Conservation (phyloP, 2,329 filamentous ascomycete genomes). For the Intubia oerlemansii region DNA sequence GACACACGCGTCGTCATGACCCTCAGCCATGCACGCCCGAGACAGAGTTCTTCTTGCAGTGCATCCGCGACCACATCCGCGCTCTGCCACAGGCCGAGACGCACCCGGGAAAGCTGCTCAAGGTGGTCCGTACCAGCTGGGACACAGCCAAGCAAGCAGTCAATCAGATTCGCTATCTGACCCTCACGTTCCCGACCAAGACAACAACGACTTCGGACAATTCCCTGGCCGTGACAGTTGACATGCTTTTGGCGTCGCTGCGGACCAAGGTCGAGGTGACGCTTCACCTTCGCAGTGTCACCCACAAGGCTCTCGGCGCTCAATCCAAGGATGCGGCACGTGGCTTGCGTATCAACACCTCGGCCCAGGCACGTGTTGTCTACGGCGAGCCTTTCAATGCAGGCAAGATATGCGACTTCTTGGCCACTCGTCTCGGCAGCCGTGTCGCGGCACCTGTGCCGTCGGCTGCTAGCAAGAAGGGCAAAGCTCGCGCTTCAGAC, state of each 20-base stretch:
- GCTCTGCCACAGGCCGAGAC: slow-evolving; percentile 36
- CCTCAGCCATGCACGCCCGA: slow-evolving; percentile 37
- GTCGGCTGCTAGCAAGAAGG: slow-evolving; percentile 11
- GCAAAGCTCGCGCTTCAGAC: slow-evolving; percentile 7
- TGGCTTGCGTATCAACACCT: too few species aligned
- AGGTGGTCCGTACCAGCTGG: slow-evolving; percentile 41
- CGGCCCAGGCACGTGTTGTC: slow-evolving; percentile 40
- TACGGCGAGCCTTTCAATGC: slow-evolving; percentile 66
- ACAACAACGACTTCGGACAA: slow-evolving; percentile 43
- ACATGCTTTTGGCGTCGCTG: slow-evolving; percentile 40
- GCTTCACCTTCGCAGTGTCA: slow-evolving; percentile 26
- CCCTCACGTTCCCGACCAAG: slow-evolving; percentile 41
- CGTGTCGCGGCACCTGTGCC: slow-evolving; percentile 9
- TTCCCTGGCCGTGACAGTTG: slow-evolving; percentile 36
- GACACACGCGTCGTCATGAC: slow-evolving; percentile 29
- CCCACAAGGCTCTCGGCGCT: too few species aligned
- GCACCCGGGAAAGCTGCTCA: slow-evolving; percentile 33
- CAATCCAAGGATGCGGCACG: slow-evolving; percentile 18
- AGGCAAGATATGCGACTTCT: slow-evolving; percentile 52
- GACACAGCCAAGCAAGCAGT: slow-evolving; percentile 37
- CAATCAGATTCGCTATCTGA: slow-evolving; percentile 38
- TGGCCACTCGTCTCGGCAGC: slow-evolving; percentile 31
- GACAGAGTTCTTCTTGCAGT: slow-evolving; percentile 55
- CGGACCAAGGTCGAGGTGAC: slow-evolving; percentile 46
- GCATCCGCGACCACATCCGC: slow-evolving; percentile 46